Base-by-base conservation (phyloP, 1,139 yeast species). In the Debaryomyces sp. region DNA sequence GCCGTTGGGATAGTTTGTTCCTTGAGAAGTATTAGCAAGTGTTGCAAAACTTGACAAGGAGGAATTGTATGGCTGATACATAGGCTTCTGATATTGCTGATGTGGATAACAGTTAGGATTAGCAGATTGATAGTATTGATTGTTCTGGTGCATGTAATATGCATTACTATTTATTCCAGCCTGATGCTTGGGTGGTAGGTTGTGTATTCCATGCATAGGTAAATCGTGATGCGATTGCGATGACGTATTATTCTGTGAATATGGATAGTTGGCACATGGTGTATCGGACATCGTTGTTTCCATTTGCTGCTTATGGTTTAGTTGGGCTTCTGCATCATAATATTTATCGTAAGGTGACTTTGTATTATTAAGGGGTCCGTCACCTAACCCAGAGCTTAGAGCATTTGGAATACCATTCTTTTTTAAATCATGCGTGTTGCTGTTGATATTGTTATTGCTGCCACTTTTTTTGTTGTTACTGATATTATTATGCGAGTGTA, bases 11-110 rank as follows among this genome's bases (percentile, higher is more conserved):
- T 37, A 38, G 30, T 34, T 44, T 30, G 30, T 23, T 7, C 27
- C n/a, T 12, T 22, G 35, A 10, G 27, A 26, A 8, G 7, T 24
- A 17, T 39, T 27, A 41, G 34, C 41, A 41, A 37, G 53, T 51
- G 46, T 49, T 50, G 4, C 33, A 35, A 44, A 13, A 21, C 43
- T 41, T 15, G 53, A 44, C 7, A 48, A 22, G 4, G 52, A 54
- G 36, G 48, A 54, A 17, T 61, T 60, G 49, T 50, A 51, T 24
- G 55, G 56, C 17, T 57, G 61, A 39, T 45, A 38, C 23, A 44
- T 40, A 38, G 43, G 47, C 47, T 49, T 46, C 44, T 43, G 44
- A 47, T 46, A 32, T 49, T 54, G 15, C 41, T 15, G 46, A 41
- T 38, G 53, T 37, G 22, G 45, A 27, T 38, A 33, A 27, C 43